Base-by-base conservation (phyloP, 2,329 filamentous ascomycete species). In the Leptographium procerum region DNA sequence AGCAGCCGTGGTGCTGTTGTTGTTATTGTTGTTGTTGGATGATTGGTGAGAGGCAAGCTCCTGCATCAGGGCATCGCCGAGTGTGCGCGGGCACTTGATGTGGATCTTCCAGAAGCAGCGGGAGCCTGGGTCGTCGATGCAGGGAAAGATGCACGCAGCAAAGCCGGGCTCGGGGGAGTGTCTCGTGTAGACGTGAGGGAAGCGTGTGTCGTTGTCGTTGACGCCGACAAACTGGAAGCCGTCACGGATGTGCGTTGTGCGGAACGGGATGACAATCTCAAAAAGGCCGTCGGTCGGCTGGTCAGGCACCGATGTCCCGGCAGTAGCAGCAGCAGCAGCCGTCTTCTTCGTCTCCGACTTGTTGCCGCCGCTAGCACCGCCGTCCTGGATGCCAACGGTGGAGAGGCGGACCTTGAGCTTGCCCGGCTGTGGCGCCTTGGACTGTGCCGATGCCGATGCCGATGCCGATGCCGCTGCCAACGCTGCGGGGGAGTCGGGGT, bases 211-310 rank as follows among this genome's bases (percentile, higher is more conserved):
- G 55, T 85, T 82, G 59, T 86, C 84, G 51, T 90, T 85, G 43
- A 94, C 81, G 4, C 94, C 91, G 19, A 95, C 89, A 71, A 96
- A 99, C 61, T 96, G 91, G 59, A 97, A 71, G 26, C 90, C 92
- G 69, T 99, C 94, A 52, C 89, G 81, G 55, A 91, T 86, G 64
- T 83, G 83, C 55, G 83, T 83, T 36, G 89, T 83, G 26, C 79
- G 76, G 67, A 96, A 99, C 36, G 94, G 88, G 59, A 96, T 87
- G 52, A 75, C 75, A 45, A 84, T 73, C 63, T 67, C 68, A 65
- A 65, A 70, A 60, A 66, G 65, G 40, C 63, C 64, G 40, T 65
- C 54, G 19, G 63, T 57, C 24, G 60, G 57, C 31, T 58, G 52
- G 33, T 60, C 58, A 8, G 22, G 16, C 6, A 16, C 26, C 40